phyloP scores from a whole-genome alignment of 306 rosid species.

The Ammopiptanthus mongolicus region DNA sequence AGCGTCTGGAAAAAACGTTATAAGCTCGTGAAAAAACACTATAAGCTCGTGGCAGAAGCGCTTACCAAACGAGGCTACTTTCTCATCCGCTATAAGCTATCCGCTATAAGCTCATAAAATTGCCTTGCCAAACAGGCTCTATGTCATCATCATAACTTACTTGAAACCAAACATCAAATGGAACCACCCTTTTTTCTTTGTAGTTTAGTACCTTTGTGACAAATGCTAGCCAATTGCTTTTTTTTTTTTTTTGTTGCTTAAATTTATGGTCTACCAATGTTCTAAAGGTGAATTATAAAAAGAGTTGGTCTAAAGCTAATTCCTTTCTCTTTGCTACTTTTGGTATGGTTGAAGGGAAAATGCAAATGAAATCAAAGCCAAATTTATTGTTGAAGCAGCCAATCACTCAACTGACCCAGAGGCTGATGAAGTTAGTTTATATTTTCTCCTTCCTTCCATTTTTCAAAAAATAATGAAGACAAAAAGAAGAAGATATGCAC shows the following conservation, averaged over 20 bases:
- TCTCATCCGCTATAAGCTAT: no score
- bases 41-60: no score
- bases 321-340: neutral
- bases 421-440: slow-evolving; percentile 72
- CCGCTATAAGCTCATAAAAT: no score
- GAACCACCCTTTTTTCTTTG: neutral
- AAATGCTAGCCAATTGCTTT: neutral
- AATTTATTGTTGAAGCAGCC: slow-evolving; percentile 86
- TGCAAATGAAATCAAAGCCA: slow-evolving; percentile 78
- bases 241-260: no score
- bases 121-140: no score
- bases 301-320: neutral
- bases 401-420: slow-evolving; percentile 96
- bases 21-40: no score
- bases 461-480: neutral
- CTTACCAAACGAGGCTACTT: no score
- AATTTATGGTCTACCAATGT: no score
- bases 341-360: slow-evolving; percentile 56
- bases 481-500: neutral
- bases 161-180: neutral
- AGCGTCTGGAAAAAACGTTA: no score
- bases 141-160: neutral
- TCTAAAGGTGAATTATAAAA: slow-evolving; percentile 1
- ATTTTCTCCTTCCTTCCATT: neutral
- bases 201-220: neutral